Conservation (phyloP, 2,329 filamentous ascomycete genomes). For the Balansia obtecta region DNA sequence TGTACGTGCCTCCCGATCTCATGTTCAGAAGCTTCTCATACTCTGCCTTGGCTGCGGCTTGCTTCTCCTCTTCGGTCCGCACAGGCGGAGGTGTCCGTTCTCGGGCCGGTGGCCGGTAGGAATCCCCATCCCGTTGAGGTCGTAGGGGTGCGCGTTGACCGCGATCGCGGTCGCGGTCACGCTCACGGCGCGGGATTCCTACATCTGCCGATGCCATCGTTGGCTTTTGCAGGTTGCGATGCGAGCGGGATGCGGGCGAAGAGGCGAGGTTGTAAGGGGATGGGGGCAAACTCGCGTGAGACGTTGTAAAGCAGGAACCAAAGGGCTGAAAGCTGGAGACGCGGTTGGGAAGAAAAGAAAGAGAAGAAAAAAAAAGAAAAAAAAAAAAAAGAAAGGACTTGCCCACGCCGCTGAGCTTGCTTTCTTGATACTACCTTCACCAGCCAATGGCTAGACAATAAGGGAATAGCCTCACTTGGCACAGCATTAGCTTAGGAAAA, state of each 20-base stretch:
- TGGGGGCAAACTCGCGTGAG: not conserved
- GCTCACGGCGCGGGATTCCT: conserved; percentile 27
- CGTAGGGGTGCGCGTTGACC: conserved; percentile 10
- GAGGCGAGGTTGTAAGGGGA: not conserved
- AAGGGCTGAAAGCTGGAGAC: not conserved
- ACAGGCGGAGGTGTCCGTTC: conserved; percentile 24
- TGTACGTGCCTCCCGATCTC: conserved; percentile 92
- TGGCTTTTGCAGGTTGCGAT: not conserved
- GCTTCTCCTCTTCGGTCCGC: conserved; percentile 68
- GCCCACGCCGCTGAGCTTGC: not conserved
- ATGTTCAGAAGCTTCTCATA: conserved; percentile 86
- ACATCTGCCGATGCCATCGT: conserved; percentile 35
- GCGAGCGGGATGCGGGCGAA: not conserved
- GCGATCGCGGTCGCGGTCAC: conserved; percentile 21
- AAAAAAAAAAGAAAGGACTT: not conserved
- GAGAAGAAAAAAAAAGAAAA: not conserved
- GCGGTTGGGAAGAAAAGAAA: not conserved
- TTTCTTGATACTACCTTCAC: not conserved
- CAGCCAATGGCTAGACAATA: no score
- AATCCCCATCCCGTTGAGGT: conserved; percentile 33
- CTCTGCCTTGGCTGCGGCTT: conserved; percentile 79
- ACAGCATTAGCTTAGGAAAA: no score
- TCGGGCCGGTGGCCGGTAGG: conserved; percentile 31
- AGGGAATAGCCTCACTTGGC: no score
- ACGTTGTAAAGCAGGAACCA: not conserved